Evolutionary conservation across 2,329 filamentous ascomycete genomes (phyloP).

Genomic region (Macrophomina pseudophaseolina): DNA sequence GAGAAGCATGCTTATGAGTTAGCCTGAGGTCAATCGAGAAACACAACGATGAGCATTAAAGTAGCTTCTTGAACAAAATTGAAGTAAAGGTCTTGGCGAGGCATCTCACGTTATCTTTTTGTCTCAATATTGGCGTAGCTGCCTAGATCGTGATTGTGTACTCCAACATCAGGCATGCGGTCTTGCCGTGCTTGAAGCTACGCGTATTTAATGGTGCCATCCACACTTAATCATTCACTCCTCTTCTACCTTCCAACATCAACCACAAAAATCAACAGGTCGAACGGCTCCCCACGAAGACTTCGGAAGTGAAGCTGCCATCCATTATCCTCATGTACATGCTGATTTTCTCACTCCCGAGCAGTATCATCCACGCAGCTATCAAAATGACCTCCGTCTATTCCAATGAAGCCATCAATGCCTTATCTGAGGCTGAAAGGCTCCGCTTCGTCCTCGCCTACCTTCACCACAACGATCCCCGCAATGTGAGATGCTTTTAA

Average conservation of each 20-base stretch:
- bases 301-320: not conserved
- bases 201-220: not conserved
- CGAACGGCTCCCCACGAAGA: not conserved
- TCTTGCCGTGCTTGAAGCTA: not conserved
- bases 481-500: not conserved
- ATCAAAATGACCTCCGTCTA: slow-evolving; percentile 1
- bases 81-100: too few relatives aligned
- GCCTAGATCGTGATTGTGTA: not conserved
- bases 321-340: too few relatives aligned
- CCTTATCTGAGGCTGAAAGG: slow-evolving; percentile 7
- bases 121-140: not conserved
- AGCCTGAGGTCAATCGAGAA: too few relatives aligned
- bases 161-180: not conserved
- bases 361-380: too few relatives aligned
- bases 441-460: not conserved
- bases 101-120: too few relatives aligned
- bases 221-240: slow-evolving; percentile 1
- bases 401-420: not conserved
- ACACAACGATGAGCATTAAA: too few relatives aligned
- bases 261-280: not conserved
- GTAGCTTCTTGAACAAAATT: too few relatives aligned
- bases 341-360: too few relatives aligned
- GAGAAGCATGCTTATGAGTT: too few relatives aligned
- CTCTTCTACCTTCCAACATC: not conserved
- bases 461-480: slow-evolving; percentile 11